These are phyloP conservation scores for Larix kaempferi DNA, from an alignment of 75 land plant genomes.

Conservation along the genomic window DNA sequence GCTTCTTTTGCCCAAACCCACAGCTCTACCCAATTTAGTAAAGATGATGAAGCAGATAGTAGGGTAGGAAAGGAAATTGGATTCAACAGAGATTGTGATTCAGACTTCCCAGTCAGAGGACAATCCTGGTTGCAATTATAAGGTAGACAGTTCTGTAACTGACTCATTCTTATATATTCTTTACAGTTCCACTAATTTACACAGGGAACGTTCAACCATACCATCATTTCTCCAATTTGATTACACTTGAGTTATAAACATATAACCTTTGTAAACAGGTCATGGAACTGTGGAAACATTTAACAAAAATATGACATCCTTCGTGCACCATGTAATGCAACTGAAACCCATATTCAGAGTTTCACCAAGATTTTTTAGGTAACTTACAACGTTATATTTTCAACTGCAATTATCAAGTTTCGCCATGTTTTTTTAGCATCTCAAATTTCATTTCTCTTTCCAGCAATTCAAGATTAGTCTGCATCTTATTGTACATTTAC, in stretches of 20 bases:
- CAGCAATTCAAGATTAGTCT: background rate
- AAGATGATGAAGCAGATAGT: constrained; percentile 4
- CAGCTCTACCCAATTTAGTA: background rate
- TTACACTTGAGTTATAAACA: too few species aligned
- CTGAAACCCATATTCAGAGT: too few species aligned
- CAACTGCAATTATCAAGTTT: too few species aligned
- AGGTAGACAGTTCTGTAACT: background rate
- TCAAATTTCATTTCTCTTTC: too few species aligned
- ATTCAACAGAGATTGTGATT: background rate
- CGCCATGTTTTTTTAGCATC: too few species aligned
- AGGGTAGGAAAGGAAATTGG: constrained; percentile 2
- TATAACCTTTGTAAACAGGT: too few species aligned
- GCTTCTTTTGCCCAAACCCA: constrained; percentile 3
- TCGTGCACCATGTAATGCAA: too few species aligned
- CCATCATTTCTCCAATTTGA: too few species aligned
- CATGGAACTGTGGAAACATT: too few species aligned
- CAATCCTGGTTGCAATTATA: constrained; percentile 2
- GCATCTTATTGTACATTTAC: constrained; percentile 3
- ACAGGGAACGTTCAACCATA: background rate
- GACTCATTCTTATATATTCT: background rate
- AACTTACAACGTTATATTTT: too few species aligned
- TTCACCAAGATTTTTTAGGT: too few species aligned
- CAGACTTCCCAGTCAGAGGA: background rate
- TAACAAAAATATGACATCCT: too few species aligned
- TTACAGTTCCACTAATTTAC: background rate